These are phyloP conservation scores for Nitzschia palea DNA, from an alignment of 108 stramenopile genomes.

Conservation along the genomic window DNA sequence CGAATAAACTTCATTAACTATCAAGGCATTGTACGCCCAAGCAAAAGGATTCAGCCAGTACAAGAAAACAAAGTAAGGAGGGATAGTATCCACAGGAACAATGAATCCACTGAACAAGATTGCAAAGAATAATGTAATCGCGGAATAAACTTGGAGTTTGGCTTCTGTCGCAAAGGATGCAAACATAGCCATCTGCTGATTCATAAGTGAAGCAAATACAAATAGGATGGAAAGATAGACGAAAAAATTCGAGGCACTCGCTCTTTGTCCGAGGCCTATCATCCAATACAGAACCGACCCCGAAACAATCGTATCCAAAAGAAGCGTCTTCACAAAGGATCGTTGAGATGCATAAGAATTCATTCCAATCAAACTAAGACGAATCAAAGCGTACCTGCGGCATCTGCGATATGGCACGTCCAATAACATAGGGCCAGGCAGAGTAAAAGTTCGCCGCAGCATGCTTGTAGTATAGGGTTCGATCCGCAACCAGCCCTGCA, in stretches of 20 bases:
- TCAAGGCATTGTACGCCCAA: conserved; percentile 55
- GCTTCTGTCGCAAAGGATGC: conserved; percentile 31
- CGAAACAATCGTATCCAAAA: conserved; percentile 50
- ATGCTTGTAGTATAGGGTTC: conserved; percentile 87
- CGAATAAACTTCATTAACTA: conserved; percentile 50
- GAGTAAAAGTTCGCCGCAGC: conserved; percentile 72
- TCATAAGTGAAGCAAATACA: conserved; percentile 39
- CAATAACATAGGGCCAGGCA: conserved; percentile 54
- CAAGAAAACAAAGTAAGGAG: conserved; percentile 45
- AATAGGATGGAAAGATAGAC: conserved; percentile 33
- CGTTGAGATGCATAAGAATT: background rate
- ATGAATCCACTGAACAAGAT: conserved; percentile 61
- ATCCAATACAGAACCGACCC: conserved; percentile 61
- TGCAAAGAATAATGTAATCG: conserved; percentile 41
- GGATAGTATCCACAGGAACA: conserved; percentile 45
- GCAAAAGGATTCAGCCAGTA: conserved; percentile 62
- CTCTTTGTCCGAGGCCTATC: conserved; percentile 43
- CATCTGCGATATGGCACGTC: conserved; percentile 47
- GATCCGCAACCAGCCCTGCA: conserved; percentile 55
- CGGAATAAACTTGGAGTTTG: conserved; percentile 28
- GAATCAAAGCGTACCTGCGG: conserved; percentile 31
- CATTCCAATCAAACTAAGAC: background rate
- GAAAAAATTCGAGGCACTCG: conserved; percentile 22
- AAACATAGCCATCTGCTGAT: conserved; percentile 36
- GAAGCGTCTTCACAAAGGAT: conserved; percentile 16